Base-by-base conservation (phyloP, 2,329 filamentous ascomycete genomes). In the Myriangium duriaei region DNA sequence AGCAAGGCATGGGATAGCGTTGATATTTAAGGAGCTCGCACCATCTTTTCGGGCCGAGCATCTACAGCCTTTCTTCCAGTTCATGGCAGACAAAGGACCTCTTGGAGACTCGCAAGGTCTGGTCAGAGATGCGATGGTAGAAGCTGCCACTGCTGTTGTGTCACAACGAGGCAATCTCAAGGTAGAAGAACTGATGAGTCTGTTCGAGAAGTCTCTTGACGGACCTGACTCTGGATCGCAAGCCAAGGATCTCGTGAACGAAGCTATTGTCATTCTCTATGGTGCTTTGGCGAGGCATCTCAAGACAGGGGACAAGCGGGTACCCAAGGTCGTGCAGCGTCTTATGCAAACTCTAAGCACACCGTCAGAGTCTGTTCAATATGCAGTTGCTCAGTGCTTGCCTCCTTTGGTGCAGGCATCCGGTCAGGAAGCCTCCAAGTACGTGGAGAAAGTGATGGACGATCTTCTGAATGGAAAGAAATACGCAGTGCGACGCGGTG, bases 241-340 rank as follows among this genome's bases (percentile, higher is more conserved):
- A 47, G 75, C 79, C 38, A 79, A 83, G 12, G 92, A 98, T 58
- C 75, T 85, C 42, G 81, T 96, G 45, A 95, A 95, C 49, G 91
- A 98, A 61, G 91, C 92, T 12, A 87, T 98, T 37, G 87, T 98
- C 49, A 91, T 98, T 50, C 80, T 98, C 57, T 98, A 98, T 51
- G 91, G 91, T 55, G 88, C 92, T 36, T 65, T 98, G 26, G 91
- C 87, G 30, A 77, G 83, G 36, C 91, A 98, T 65, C 64, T 98
- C 42, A 75, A 81, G 48, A 62, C 76, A 5, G 85, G 86, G n/a
- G 91, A 98, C 57, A 64, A 76, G 47, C 87, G 92, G 51, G 75
- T 96, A 34, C 85, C 87, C 1, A 77, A 81, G 40, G 91, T 98
- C 32, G 79, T 98, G 35, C 79, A 88, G 49, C 76, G 86, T 45